Percentiles rank a stretch among this genome's conserved stretches.
Evolutionary conservation across 2,329 filamentous ascomycete genomes (phyloP).

Genomic region (Aspergillus ibericus): DNA sequence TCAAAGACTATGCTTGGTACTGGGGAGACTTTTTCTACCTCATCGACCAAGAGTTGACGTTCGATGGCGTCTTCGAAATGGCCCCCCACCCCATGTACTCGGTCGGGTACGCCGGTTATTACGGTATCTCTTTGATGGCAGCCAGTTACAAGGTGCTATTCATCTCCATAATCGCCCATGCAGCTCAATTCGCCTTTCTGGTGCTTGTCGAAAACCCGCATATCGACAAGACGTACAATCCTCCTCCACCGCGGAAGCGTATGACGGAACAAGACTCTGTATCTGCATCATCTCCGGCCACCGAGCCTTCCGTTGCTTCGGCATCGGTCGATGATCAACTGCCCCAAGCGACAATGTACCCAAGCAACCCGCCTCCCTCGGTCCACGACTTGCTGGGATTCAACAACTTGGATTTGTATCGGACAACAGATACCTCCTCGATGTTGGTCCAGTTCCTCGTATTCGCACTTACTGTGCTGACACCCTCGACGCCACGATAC

Average conservation of each 20-base stretch:
- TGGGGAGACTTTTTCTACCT: conserved; percentile 99
- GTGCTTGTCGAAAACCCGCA: conserved; percentile 92
- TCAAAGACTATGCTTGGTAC: conserved; percentile 99
- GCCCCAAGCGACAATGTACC: conserved; percentile 44
- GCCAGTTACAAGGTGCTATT: conserved; percentile 97
- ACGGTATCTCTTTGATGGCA: conserved; percentile 96
- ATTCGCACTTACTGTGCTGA: conserved; percentile 69
- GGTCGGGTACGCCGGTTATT: conserved; percentile 95
- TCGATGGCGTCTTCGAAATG: conserved; percentile 99
- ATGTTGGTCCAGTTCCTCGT: conserved; percentile 76
- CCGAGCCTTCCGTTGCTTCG: conserved; percentile 34
- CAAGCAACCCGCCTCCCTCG: conserved; percentile 58
- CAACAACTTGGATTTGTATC: conserved; percentile 82
- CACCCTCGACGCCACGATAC: conserved; percentile 72
- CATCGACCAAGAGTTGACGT: conserved; percentile 95
- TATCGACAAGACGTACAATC: conserved; percentile 96
- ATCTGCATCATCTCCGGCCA: conserved; percentile 29
- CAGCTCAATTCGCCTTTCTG: conserved; percentile 91
- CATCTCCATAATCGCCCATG: conserved; percentile 93
- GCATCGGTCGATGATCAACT: conserved; percentile 35
- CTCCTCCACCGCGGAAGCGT: conserved; percentile 70
- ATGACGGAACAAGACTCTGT: conserved; percentile 32
- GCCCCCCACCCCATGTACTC: conserved; percentile 99
- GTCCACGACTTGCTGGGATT: conserved; percentile 83
- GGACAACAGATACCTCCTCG: conserved; percentile 79